phyloP scores from a whole-genome alignment of 805 yeast genomes.

The Barnettozyma vustinii region DNA sequence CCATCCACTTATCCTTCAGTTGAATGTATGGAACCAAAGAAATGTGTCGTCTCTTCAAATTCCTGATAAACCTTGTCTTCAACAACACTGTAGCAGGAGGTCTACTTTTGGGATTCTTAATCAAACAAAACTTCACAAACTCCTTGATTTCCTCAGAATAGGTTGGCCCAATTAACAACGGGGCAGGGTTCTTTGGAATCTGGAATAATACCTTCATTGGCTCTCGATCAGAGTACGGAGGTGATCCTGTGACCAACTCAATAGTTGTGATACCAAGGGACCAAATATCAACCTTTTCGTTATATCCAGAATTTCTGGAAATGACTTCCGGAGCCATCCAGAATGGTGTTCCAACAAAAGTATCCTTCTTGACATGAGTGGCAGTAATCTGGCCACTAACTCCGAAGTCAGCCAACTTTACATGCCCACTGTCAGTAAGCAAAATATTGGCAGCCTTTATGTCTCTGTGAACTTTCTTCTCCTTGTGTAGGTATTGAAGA shows the following conservation, averaged over 20 bases:
- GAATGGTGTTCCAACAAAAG: conserved; percentile 92
- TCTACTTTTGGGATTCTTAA: conserved; percentile 59
- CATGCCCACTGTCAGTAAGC: conserved; percentile 59
- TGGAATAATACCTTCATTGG: conserved; percentile 73
- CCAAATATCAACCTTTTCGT: conserved; percentile 92
- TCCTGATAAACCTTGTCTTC: conserved; percentile 45
- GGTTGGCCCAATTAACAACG: conserved; percentile 41
- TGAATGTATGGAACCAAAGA: conserved; percentile 32
- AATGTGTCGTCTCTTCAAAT: conserved; percentile 25
- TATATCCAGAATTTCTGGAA: conserved; percentile 51
- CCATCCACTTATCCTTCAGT: conserved; percentile 34
- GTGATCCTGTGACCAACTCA: conserved; percentile 76
- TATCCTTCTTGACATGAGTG: conserved; percentile 53
- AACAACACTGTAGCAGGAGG: conserved; percentile 57
- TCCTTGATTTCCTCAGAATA: conserved; percentile 40
- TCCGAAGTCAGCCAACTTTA: conserved; percentile 91
- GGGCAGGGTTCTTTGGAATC: conserved; percentile 64
- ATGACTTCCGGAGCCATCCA: conserved; percentile 99
- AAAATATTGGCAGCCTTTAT: conserved; percentile 86
- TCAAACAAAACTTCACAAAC: conserved; percentile 61
- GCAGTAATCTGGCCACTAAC: conserved; percentile 79
- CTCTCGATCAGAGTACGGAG: conserved; percentile 69
- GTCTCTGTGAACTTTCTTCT: conserved; percentile 81
- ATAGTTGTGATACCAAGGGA: conserved; percentile 89
- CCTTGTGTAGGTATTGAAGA: conserved; percentile 67